Conservation (phyloP, 345 rosid genomes). For the Mallotus nudiflorus region DNA sequence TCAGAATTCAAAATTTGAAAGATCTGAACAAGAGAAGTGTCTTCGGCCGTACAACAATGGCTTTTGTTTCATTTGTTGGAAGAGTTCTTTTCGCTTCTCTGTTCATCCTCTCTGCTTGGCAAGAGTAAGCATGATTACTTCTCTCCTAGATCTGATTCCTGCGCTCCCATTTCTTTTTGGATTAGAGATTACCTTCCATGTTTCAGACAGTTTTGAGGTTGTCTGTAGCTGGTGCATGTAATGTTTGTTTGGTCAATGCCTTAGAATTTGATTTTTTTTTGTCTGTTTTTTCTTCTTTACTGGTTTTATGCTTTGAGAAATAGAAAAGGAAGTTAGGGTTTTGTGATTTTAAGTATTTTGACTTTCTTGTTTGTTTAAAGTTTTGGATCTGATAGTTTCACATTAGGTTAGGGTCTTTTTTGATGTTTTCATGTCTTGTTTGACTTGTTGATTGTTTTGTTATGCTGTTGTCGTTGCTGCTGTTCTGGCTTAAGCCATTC, state of each 20-base stretch:
- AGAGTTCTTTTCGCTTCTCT: constrained; percentile 69
- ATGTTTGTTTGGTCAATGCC: too few species aligned
- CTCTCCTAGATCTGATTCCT: constrained; percentile 1
- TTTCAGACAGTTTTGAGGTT: too few species aligned
- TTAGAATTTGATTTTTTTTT: not conserved
- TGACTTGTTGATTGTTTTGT: too few species aligned
- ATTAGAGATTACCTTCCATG: too few species aligned
- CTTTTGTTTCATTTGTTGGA: constrained; percentile 51
- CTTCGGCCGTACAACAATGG: constrained; percentile 27
- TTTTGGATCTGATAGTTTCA: not conserved
- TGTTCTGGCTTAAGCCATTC: too few species aligned
- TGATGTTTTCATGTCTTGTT: too few species aligned
- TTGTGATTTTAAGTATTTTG: not conserved
- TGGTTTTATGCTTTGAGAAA: not conserved
- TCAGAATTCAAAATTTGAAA: not conserved
- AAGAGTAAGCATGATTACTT: constrained; percentile 49
- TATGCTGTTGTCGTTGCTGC: too few species aligned
- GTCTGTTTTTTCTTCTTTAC: not conserved
- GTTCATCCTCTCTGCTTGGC: constrained; percentile 74
- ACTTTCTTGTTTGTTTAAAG: not conserved
- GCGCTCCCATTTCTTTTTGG: too few species aligned
- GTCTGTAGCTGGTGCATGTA: too few species aligned
- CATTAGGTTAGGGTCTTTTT: too few species aligned
- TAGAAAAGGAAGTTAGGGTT: not conserved
- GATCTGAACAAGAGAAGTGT: not conserved